A percentile compares a stretch with the other conserved stretches of the same genome.
These are phyloP conservation scores for Citrus medica DNA, from an alignment of 345 rosid genomes.

Conservation along the genomic window DNA sequence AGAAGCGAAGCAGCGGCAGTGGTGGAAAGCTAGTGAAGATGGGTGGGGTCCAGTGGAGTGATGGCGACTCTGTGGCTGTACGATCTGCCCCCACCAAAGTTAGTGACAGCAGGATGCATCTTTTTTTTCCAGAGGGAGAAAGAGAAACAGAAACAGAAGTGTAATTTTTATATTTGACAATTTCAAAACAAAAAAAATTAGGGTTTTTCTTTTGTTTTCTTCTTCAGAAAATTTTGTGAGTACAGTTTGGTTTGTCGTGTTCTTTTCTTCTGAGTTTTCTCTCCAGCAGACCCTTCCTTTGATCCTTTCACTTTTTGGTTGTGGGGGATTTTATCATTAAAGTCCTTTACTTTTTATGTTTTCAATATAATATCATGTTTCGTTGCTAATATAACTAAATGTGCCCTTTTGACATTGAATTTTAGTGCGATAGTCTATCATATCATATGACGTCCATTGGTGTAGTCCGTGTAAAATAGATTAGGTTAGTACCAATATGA, in stretches of 20 bases:
- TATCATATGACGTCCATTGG: background rate
- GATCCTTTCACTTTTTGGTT: background rate
- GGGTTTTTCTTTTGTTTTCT: background rate
- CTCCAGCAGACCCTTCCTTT: background rate
- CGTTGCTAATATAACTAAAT: background rate
- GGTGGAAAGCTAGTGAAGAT: background rate
- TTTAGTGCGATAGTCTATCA: background rate
- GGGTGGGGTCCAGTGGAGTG: background rate
- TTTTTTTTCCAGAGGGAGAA: background rate
- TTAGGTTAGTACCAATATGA: no score
- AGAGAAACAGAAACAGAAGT: background rate
- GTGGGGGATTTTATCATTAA: background rate
- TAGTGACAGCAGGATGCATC: background rate
- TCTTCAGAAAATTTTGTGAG: background rate
- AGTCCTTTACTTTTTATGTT: background rate
- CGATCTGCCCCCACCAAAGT: slow-evolving; percentile 15
- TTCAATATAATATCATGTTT: no score
- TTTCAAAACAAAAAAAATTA: background rate
- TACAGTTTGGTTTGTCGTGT: background rate
- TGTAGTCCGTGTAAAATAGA: no score
- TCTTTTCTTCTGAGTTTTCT: background rate
- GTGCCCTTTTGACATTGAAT: background rate
- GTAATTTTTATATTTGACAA: no score
- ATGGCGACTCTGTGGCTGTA: slow-evolving; percentile 9
- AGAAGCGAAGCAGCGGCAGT: background rate